Percentiles rank a stretch among this genome's conserved stretches.
phyloP scores from a whole-genome alignment of 2,329 filamentous ascomycete species.

The Fusarium sublunatum region DNA sequence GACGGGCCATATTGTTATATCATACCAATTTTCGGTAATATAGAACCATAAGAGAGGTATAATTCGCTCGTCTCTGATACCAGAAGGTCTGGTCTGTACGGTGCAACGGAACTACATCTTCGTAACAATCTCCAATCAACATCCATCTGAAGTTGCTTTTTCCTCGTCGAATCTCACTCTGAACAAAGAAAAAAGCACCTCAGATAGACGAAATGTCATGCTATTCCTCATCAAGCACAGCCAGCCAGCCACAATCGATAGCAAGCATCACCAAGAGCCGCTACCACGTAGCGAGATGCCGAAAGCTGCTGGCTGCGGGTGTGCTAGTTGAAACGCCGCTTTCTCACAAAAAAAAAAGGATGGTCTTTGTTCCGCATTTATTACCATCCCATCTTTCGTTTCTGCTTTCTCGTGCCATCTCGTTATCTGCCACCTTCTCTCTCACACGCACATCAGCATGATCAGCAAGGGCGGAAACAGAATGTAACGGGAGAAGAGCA shows the following conservation, averaged over 20 bases:
- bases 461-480: slow-evolving; percentile 8
- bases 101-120: not conserved
- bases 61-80: too few species aligned
- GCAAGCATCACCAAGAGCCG: slow-evolving; percentile 7
- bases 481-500: slow-evolving; percentile 25
- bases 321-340: slow-evolving; percentile 8
- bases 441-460: not conserved
- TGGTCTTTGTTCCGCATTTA: slow-evolving; percentile 7
- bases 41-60: too few species aligned
- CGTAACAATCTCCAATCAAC: not conserved
- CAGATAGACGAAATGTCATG: slow-evolving; percentile 29
- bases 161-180: not conserved
- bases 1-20: too few species aligned
- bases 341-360: slow-evolving; percentile 6
- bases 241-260: slow-evolving; percentile 37
- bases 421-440: not conserved
- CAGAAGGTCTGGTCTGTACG: not conserved
- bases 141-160: not conserved
- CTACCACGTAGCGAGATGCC: slow-evolving; percentile 11
- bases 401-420: not conserved
- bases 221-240: slow-evolving; percentile 31
- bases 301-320: slow-evolving; percentile 16
- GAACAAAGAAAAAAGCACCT: slow-evolving; percentile 6
- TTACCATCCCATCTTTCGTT: not conserved
- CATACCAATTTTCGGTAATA: too few species aligned